These are phyloP conservation scores for Akebia trifoliata DNA, from an alignment of 164 flowering plant genomes.

Conservation along the genomic window DNA sequence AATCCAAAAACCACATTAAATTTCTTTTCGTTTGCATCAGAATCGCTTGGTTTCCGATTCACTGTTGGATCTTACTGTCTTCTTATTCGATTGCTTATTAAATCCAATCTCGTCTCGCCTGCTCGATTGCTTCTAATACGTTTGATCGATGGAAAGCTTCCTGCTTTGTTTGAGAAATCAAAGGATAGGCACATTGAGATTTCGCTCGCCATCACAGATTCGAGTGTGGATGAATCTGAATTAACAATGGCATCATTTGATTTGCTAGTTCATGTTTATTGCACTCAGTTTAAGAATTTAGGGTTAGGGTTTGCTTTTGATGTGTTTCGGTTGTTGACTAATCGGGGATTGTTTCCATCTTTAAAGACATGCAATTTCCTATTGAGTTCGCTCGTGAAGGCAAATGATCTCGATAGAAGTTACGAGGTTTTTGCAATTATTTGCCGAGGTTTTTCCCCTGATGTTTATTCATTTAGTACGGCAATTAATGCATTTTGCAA, in stretches of 20 bases:
- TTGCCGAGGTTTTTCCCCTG: constrained; percentile 30
- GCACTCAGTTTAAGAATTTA: constrained; percentile 41
- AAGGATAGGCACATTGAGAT: constrained; percentile 37
- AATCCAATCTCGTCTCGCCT: constrained; percentile 28
- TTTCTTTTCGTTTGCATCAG: constrained; percentile 52
- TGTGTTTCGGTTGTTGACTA: constrained; percentile 36
- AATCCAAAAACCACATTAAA: constrained; percentile 50
- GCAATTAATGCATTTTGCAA: constrained; percentile 56
- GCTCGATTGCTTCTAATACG: constrained; percentile 61
- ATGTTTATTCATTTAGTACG: constrained; percentile 51
- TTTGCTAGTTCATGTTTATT: constrained; percentile 58
- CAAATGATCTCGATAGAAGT: constrained; percentile 39
- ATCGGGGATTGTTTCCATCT: constrained; percentile 48
- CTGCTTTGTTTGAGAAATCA: constrained; percentile 22
- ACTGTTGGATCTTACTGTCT: constrained; percentile 52
- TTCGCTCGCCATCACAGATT: constrained; percentile 20
- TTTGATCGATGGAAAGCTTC: constrained; percentile 57
- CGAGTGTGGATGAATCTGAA: constrained; percentile 10
- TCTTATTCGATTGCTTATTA: constrained; percentile 47
- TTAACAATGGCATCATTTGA: constrained; percentile 26
- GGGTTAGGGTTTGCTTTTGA: constrained; percentile 39
- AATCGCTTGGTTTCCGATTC: constrained; percentile 35
- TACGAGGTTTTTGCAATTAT: constrained; percentile 38
- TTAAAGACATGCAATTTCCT: constrained; percentile 54
- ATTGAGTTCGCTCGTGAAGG: constrained; percentile 52